Evolutionary conservation across 1,284 basidiomycete genomes (phyloP).

Genomic region (Peniophora sp.): DNA sequence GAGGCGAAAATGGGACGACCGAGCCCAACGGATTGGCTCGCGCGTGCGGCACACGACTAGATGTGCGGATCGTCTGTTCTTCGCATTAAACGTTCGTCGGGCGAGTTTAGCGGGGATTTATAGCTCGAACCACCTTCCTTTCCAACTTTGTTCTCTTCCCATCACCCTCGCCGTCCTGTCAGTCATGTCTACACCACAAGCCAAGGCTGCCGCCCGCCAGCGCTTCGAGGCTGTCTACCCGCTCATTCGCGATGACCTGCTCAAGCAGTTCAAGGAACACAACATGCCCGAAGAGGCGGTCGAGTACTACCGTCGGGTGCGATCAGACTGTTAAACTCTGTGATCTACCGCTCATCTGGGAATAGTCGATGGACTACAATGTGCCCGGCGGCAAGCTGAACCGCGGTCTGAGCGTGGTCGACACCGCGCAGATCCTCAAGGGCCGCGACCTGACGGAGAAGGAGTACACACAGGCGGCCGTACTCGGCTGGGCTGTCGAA

Average conservation of each 20-base stretch:
- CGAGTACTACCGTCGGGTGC: constrained; percentile 73
- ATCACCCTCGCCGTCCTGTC: constrained; percentile 7
- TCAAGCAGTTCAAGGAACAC: constrained; percentile 57
- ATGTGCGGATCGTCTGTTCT: too few relatives aligned
- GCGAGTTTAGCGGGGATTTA: not conserved
- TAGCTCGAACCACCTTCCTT: not conserved
- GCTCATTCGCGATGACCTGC: constrained; percentile 47
- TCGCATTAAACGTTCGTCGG: not conserved
- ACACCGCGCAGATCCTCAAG: constrained; percentile 86
- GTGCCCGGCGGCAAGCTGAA: constrained; percentile 96
- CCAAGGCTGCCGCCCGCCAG: constrained; percentile 36
- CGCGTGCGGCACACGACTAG: too few relatives aligned
- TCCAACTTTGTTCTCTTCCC: not conserved
- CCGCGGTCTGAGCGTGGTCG: constrained; percentile 90
- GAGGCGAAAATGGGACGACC: too few relatives aligned
- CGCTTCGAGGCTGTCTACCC: constrained; percentile 47
- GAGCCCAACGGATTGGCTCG: too few relatives aligned
- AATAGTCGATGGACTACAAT: constrained; percentile 88
- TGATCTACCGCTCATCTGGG: not conserved
- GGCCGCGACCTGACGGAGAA: constrained; percentile 62
- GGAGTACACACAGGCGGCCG: constrained; percentile 86
- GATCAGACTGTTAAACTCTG: not conserved
- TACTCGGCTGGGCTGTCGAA: constrained; percentile 96
- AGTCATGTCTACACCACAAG: constrained; percentile 8
- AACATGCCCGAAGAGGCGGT: constrained; percentile 79